Evolutionary conservation across 306 rosid genomes (phyloP), one percentile per base, ranked within the genome.

Genomic region (Vachellia pachyceras): DNA sequence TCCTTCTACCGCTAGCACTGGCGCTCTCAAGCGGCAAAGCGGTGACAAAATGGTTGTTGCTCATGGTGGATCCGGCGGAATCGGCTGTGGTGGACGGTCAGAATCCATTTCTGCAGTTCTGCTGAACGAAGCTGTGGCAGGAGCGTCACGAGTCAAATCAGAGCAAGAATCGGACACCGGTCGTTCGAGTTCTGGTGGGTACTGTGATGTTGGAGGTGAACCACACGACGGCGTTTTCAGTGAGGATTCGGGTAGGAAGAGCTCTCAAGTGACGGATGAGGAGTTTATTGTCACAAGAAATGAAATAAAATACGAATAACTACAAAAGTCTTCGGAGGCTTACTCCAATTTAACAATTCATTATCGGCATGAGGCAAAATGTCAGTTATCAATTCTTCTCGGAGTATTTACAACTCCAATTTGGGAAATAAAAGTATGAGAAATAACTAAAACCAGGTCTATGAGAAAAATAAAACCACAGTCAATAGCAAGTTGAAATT

Each of bases 161-260:
- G 89, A 86, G 82, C 58, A 74, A 52, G 58, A 11, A 78, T 18
- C 11, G 12, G 72, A 37, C 29, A 58, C 42, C 10, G 17, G 39
- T 7, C 22, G 23, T 46, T 76, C 81, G 1, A 52, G 15, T 50
- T 72, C 82, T 4, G 61, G 20, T 7, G 7, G 9, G 5, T 66
- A 39, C 70, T 65, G 70, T 10, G 72, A 39, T 67, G 47, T 39
- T 13, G 66, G 47, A 9, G 61, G 64, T 4, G 9, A 74, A 2
- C 23, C 3, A 7, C 10, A 60, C 66, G 84, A 74, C 47, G 88
- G 25, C 55, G 79, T 73, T 75, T 69, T 22, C n/a, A 85, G 83
- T 49, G 81, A 76, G 11, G 58, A 18, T 60, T 76, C 70, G 36
- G 79, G 69, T 14, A 78, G n/a, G 46, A 66, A 67, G 72, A 52